Evolutionary conservation across 108 stramenopile species (phyloP).

Genomic region (Nitzschia sp.): DNA sequence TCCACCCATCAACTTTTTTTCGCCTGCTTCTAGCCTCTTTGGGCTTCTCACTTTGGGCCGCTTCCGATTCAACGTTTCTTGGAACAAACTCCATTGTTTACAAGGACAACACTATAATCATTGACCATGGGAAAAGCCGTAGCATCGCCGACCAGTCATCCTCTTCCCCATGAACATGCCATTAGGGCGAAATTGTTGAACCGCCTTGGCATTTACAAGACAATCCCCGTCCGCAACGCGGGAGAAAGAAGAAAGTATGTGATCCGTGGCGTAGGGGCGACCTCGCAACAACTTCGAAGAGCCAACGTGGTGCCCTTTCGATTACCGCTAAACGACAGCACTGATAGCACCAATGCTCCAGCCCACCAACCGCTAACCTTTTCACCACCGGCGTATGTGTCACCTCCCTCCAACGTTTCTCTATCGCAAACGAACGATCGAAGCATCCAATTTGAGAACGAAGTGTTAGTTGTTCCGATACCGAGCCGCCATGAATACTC

Average conservation of each 20-base stretch:
- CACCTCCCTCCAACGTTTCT: background rate
- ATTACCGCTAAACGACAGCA: background rate
- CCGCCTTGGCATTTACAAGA: conserved; percentile 11
- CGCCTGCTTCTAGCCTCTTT: too few species aligned
- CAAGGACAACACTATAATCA: background rate
- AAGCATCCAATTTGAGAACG: conserved; percentile 17
- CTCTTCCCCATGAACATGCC: background rate
- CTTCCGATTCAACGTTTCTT: too few species aligned
- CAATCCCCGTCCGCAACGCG: conserved; percentile 2
- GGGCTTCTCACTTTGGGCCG: too few species aligned
- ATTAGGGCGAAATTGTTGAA: conserved; percentile 6
- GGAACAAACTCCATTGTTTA: too few species aligned
- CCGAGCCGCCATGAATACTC: conserved; percentile 69
- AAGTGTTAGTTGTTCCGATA: conserved; percentile 64
- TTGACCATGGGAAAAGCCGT: conserved; percentile 1
- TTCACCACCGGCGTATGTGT: background rate
- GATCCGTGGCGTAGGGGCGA: background rate
- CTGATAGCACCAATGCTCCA: background rate
- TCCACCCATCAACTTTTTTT: too few species aligned
- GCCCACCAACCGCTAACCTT: background rate
- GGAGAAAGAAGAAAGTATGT: conserved; percentile 1
- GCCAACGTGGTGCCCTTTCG: background rate
- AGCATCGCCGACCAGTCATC: background rate
- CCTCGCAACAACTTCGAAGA: conserved; percentile 4
- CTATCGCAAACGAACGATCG: background rate